Conservation (phyloP, 2,329 filamentous ascomycete genomes). For the Keithomyces neogunnii region DNA sequence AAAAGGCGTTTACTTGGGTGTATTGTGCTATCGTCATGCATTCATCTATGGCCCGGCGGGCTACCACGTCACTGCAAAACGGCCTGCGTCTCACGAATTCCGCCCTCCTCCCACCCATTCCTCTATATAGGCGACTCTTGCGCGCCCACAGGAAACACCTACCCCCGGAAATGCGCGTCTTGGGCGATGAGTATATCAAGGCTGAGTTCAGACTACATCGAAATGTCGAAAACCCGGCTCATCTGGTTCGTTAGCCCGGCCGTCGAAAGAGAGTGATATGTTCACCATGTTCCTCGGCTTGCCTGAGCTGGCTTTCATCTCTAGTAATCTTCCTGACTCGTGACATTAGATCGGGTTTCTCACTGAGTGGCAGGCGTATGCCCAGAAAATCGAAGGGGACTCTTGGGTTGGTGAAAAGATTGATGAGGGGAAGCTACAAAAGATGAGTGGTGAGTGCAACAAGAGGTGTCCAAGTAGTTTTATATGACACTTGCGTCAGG, state of each 20-base stretch:
- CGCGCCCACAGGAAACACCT: slow-evolving; percentile 78
- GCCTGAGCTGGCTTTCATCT: background rate
- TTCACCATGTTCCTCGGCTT: too few relatives aligned
- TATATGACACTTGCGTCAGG: background rate
- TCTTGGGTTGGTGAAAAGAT: slow-evolving; percentile 77
- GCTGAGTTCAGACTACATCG: slow-evolving; percentile 81
- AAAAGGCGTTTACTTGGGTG: too few relatives aligned
- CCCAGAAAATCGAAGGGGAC: slow-evolving; percentile 84
- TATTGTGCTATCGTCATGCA: slow-evolving; percentile 13
- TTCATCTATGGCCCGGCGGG: background rate
- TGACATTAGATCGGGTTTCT: slow-evolving; percentile 75
- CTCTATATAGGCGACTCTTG: slow-evolving; percentile 79
- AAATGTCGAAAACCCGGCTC: slow-evolving; percentile 79
- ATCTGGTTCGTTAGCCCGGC: slow-evolving; percentile 55
- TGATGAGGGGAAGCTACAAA: slow-evolving; percentile 75
- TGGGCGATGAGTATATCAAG: slow-evolving; percentile 92
- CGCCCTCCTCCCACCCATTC: slow-evolving; percentile 78
- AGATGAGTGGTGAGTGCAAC: slow-evolving; percentile 73
- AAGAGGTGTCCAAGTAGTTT: too few relatives aligned
- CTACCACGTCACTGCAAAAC: slow-evolving; percentile 24
- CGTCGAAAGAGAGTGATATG: background rate
- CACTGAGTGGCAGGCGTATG: slow-evolving; percentile 93
- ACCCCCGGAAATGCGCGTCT: slow-evolving; percentile 61
- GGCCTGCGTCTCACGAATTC: slow-evolving; percentile 34
- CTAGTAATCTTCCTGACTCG: too few relatives aligned